phyloP scores from a whole-genome alignment of 176 grass and related monocot species.

The Cenchrus fungigraminus region DNA sequence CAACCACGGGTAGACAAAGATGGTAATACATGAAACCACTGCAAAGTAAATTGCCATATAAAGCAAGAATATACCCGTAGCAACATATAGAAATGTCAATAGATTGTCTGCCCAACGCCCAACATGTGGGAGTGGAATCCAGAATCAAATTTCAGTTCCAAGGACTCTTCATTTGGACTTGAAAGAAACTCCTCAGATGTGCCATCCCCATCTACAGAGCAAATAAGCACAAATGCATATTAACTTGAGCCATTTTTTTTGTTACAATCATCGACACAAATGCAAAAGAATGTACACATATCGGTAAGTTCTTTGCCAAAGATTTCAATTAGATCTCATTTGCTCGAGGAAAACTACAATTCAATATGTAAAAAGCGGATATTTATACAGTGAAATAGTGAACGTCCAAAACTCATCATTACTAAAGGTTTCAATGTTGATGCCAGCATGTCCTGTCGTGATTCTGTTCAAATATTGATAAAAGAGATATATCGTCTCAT shows the following conservation, averaged over 20 bases:
- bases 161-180: too few relatives aligned
- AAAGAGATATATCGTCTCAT: neutral
- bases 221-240: conserved; percentile 18
- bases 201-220: neutral
- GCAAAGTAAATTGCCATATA: neutral
- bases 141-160: too few relatives aligned
- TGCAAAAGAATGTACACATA: neutral
- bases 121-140: neutral
- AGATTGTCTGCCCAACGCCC: too few relatives aligned
- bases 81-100: too few relatives aligned
- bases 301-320: neutral
- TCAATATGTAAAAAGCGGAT: neutral
- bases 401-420: conserved; percentile 9
- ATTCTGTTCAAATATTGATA: neutral
- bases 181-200: too few relatives aligned
- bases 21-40: neutral
- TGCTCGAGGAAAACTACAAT: conserved; percentile 13
- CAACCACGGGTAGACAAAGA: neutral
- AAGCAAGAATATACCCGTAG: conserved; percentile 5
- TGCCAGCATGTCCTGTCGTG: neutral
- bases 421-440: neutral
- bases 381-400: neutral
- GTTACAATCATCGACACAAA: conserved; percentile 9
- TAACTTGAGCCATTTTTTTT: neutral
- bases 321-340: conserved; percentile 1